Base-by-base conservation (phyloP, 495 filamentous ascomycete species). In the Tuber brumale region DNA sequence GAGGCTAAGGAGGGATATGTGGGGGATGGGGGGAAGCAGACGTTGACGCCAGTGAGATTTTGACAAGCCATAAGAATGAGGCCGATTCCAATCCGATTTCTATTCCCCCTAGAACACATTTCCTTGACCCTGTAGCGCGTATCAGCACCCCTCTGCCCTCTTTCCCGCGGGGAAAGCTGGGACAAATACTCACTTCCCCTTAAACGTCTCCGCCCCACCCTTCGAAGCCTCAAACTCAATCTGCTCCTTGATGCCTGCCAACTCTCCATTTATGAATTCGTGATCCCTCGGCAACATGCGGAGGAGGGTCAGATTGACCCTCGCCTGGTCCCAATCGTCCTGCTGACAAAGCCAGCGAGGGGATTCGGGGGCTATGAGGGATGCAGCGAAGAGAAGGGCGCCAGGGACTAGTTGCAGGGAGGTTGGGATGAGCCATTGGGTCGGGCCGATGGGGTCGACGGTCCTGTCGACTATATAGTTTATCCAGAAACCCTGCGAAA, bases 301-400 rank as follows among this genome's bases (percentile, higher is more conserved):
- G 7, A 89, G 82, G 48, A 81, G 83, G 39, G 83, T 81, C n/a
- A 89, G 83, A 19, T 84, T 85, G 9, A 77, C 77, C 31, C 79
- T 81, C 1, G 87, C 88, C 74, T 87, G 83, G 74, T 89, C 87
- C 84, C 86, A 86, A 45, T 85, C 80, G 74, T 87, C 86, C 77
- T 85, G 81, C 76, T 86, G 86, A 41, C 87, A 87, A 16, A 90
- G 86, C 89, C 88, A 90, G 19, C 89, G 86, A n/a, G 89, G 89
- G 3, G 87, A 89, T 74, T 90, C 88, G 14, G 85, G 88, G 66
- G 88, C 84, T 80, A 88, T 86, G 44, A 89, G 21, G 31, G 85
- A 83, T 44, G 87, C 86, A 2, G 86, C 75, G 70, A 88, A 81
- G 37, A 92, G 84, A 21, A 89, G 80, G 16, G 85, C 83, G 2